These are phyloP conservation scores for Nelumbo lutea DNA, from an alignment of 164 flowering plant genomes.

Conservation along the genomic window DNA sequence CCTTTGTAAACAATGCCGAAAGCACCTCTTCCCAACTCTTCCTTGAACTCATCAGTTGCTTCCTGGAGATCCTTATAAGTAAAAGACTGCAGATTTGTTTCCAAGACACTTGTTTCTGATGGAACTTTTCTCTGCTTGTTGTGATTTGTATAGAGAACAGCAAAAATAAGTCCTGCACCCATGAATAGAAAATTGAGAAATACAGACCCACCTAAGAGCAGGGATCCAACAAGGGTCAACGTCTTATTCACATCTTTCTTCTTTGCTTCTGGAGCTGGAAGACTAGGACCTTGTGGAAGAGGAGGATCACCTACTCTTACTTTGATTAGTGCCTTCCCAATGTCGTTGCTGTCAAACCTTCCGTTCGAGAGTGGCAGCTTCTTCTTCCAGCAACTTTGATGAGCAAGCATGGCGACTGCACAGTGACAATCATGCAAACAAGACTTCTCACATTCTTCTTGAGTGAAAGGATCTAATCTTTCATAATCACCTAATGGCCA, in stretches of 20 bases:
- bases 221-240: background rate
- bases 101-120: background rate
- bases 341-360: slow-evolving; percentile 3
- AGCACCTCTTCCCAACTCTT: background rate
- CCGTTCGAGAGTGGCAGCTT: slow-evolving; percentile 40
- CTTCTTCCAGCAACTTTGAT: slow-evolving; percentile 44
- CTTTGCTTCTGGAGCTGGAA: too few relatives aligned
- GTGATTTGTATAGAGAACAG: background rate
- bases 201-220: slow-evolving; percentile 9
- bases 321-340: slow-evolving; percentile 31
- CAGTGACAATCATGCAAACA: slow-evolving; percentile 56
- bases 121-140: background rate
- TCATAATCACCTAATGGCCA: slow-evolving; percentile 47
- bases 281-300: background rate
- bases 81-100: background rate
- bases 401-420: slow-evolving; percentile 30
- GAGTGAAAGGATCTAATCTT: slow-evolving; percentile 2
- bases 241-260: slow-evolving; percentile 1
- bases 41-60: too few relatives aligned
- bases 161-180: background rate
- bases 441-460: slow-evolving; percentile 31
- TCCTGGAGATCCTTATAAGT: background rate
- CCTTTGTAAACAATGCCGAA: background rate
- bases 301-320: slow-evolving; percentile 17
- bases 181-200: background rate